phyloP scores from a whole-genome alignment of 495 filamentous ascomycete species.

The Haplographium delicatum region DNA sequence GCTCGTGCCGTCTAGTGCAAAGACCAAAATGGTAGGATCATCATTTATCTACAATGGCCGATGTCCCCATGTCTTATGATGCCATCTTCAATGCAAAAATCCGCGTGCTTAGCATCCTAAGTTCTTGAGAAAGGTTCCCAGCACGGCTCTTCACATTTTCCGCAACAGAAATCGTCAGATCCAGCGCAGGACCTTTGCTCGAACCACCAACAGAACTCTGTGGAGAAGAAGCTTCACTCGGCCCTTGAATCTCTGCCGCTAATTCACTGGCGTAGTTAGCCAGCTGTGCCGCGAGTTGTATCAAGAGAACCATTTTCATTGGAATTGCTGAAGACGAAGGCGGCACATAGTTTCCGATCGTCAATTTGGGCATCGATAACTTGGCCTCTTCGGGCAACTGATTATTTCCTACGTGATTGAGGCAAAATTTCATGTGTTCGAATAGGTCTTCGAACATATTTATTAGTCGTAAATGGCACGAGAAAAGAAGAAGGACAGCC shows the following conservation, averaged over 20 bases:
- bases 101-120: neutral
- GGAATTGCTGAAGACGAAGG: constrained; percentile 23
- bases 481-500: constrained; percentile 28
- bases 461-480: constrained; percentile 30
- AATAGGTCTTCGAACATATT: constrained; percentile 27
- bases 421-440: constrained; percentile 23
- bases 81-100: no score
- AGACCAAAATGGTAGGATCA: no score
- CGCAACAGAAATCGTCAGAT: constrained; percentile 2
- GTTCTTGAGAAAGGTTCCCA: neutral
- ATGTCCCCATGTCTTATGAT: no score
- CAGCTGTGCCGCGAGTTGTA: constrained; percentile 20
- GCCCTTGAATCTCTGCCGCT: constrained; percentile 4
- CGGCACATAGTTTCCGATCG: constrained; percentile 30
- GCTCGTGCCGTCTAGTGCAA: no score
- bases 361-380: constrained; percentile 24
- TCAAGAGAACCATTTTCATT: constrained; percentile 30
- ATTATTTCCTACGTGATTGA: constrained; percentile 17
- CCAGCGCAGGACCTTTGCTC: neutral
- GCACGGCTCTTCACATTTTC: constrained; percentile 15
- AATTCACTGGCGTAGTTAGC: constrained; percentile 13
- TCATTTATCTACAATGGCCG: no score
- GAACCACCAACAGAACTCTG: neutral
- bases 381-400: constrained; percentile 17
- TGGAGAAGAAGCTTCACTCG: neutral